Percentiles rank a stretch among this genome's conserved stretches.
These are phyloP conservation scores for Climacium dendroides DNA, from an alignment of 225 moss, liverwort and hornwort species.

Conservation along the genomic window DNA sequence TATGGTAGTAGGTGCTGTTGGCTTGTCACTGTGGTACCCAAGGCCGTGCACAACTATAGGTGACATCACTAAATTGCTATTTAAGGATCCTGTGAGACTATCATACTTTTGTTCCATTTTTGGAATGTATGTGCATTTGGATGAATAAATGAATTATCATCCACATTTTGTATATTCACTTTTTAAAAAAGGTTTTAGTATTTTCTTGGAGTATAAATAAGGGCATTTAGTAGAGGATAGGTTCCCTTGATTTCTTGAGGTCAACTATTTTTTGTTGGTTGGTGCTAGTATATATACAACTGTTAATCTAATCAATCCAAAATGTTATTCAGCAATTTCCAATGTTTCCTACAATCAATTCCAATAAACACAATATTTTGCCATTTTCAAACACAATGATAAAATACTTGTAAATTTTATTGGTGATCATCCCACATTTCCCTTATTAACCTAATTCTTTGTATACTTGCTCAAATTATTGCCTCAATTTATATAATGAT, in stretches of 20 bases:
- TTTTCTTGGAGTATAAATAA: no score
- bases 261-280: accelerated
- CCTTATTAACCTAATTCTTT: background rate
- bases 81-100: background rate
- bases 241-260: accelerated
- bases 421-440: background rate
- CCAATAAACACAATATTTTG: background rate
- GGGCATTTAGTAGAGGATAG: accelerated
- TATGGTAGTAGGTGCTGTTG: background rate
- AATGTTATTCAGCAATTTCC: accelerated
- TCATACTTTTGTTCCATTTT: background rate
- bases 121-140: background rate
- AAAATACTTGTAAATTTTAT: background rate
- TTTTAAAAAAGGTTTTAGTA: no score
- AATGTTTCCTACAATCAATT: background rate
- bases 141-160: background rate
- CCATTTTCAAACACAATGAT: background rate
- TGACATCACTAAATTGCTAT: background rate
- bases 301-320: background rate
- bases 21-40: background rate
- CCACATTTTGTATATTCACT: no score
- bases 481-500: background rate
- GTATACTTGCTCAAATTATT: background rate
- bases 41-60: background rate
- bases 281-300: background rate